Conservation (phyloP, 2,329 filamentous ascomycete species). For the Teratosphaeria zuluensis region DNA sequence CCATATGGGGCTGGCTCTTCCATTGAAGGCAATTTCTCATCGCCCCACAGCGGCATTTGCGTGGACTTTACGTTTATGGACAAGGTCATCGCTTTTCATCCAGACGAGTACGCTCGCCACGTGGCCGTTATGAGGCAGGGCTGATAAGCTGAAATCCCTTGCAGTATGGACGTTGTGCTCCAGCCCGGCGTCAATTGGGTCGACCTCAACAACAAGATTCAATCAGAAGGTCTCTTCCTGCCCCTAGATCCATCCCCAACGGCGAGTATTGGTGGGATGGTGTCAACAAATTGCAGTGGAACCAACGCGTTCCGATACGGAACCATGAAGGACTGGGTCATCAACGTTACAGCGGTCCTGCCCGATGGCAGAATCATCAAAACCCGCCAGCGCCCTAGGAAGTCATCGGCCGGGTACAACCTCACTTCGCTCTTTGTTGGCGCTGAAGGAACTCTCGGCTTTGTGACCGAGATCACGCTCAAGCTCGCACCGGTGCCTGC, state of each 20-base stretch:
- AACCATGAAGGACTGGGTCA: constrained; percentile 82
- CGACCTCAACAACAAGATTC: constrained; percentile 67
- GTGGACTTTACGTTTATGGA: constrained; percentile 89
- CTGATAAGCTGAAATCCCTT: neutral
- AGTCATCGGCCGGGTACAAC: constrained; percentile 76
- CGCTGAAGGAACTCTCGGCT: constrained; percentile 69
- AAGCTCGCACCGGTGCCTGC: constrained; percentile 70
- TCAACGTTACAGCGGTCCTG: constrained; percentile 72
- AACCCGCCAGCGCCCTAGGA: constrained; percentile 63
- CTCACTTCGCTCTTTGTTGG: constrained; percentile 71
- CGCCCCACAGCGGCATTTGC: constrained; percentile 75
- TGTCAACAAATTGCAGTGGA: constrained; percentile 63
- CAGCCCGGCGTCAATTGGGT: constrained; percentile 92
- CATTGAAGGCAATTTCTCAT: constrained; percentile 82
- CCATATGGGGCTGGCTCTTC: constrained; percentile 80
- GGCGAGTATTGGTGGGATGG: constrained; percentile 74
- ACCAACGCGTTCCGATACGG: constrained; percentile 65
- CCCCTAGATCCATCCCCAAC: constrained; percentile 74
- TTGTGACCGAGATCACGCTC: constrained; percentile 74
- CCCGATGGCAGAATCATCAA: constrained; percentile 72
- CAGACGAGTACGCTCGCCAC: constrained; percentile 47
- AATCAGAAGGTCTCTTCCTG: constrained; percentile 73
- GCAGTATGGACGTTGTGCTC: constrained; percentile 73
- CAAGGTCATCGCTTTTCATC: constrained; percentile 65
- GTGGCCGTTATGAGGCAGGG: neutral